A percentile compares a stretch with the other conserved stretches of the same genome.
Conservation (phyloP, 352 stramenopile genomes). For the Phytophthora constricta region DNA sequence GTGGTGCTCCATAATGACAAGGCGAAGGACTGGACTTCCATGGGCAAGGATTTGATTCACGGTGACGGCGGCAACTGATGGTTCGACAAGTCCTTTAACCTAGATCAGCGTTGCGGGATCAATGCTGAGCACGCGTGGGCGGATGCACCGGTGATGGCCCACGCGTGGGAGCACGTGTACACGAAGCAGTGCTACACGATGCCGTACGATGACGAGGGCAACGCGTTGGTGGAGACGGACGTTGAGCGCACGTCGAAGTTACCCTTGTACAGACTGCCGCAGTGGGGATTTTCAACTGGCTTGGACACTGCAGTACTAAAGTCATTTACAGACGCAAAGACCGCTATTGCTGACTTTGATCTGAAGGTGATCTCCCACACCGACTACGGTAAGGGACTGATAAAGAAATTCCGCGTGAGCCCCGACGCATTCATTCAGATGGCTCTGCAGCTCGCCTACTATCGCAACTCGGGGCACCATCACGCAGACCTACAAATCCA, state of each 20-base stretch:
- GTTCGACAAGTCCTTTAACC: constrained; percentile 98
- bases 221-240: constrained; percentile 48
- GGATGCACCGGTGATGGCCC: constrained; percentile 88
- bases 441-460: constrained; percentile 96
- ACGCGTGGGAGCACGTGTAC: constrained; percentile 82
- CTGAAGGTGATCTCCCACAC: constrained; percentile 89
- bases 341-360: constrained; percentile 89
- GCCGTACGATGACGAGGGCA: constrained; percentile 66
- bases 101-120: constrained; percentile 96
- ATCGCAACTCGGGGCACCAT: constrained; percentile 92
- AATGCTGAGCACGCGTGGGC: constrained; percentile 96
- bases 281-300: constrained; percentile 68
- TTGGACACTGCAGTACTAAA: constrained; percentile 63
- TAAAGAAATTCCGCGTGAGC: constrained; percentile 93
- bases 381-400: constrained; percentile 88
- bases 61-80: constrained; percentile 93
- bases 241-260: constrained; percentile 57
- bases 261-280: constrained; percentile 53
- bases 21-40: constrained; percentile 64
- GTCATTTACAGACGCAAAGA: constrained; percentile 55
- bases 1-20: constrained; percentile 76
- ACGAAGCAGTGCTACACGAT: constrained; percentile 62
- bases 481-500: constrained; percentile 97
- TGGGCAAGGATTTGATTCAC: constrained; percentile 85
- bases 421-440: constrained; percentile 97